These are phyloP conservation scores for Ceratocystis colombiana DNA, from an alignment of 2,329 filamentous ascomycete genomes.

Conservation along the genomic window DNA sequence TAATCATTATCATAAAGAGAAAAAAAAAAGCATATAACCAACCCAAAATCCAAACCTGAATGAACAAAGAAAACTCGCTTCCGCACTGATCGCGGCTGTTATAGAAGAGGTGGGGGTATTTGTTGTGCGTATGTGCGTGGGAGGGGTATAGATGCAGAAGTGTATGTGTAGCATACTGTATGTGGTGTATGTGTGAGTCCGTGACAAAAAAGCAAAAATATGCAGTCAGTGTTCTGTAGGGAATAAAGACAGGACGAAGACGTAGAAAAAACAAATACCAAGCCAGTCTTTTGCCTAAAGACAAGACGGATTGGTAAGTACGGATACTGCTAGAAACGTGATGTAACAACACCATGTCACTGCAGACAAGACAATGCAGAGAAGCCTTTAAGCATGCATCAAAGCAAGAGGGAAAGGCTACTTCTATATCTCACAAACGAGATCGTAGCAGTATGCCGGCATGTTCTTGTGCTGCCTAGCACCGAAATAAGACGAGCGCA, in stretches of 20 bases:
- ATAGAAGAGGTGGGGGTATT: not conserved
- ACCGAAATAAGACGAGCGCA: not conserved
- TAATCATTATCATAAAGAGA: conserved; percentile 26
- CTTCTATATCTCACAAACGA: conserved; percentile 21
- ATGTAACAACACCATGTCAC: conserved; percentile 25
- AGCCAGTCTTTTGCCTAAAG: not conserved
- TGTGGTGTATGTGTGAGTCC: conserved; percentile 8
- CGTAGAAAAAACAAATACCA: not conserved
- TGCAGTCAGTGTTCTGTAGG: no score
- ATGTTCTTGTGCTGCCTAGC: not conserved
- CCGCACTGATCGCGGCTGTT: conserved; percentile 25
- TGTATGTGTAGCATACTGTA: not conserved
- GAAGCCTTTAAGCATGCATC: not conserved
- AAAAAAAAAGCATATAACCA: conserved; percentile 17
- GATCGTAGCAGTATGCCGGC: not conserved
- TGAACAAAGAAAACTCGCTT: conserved; percentile 26
- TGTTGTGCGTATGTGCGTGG: not conserved
- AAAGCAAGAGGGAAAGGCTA: not conserved
- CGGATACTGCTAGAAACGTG: conserved; percentile 15
- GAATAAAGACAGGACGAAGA: conserved; percentile 3
- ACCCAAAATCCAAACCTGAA: conserved; percentile 22
- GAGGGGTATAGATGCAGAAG: not conserved
- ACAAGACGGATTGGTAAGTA: conserved; percentile 15
- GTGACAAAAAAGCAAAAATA: not conserved
- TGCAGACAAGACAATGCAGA: conserved; percentile 1